Base-by-base conservation (phyloP, 345 rosid genomes). In the Brassica juncea region DNA sequence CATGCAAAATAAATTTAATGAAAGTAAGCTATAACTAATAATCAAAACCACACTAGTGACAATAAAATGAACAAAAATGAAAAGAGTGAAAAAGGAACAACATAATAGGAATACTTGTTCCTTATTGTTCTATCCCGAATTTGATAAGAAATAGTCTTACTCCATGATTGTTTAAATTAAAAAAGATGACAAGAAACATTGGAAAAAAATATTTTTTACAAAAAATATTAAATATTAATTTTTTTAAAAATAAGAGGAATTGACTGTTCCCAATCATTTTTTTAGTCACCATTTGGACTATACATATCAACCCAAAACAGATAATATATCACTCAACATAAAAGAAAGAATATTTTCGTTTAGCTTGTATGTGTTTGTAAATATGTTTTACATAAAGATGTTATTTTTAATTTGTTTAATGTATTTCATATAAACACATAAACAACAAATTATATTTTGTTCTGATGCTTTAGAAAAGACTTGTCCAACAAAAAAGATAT, bases 391-490 rank as follows among this genome's bases (percentile, higher is more conserved):
- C 1, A 19, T 1, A 66, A 66, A 35, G 6, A 35, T 8, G 6
- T 68, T 49, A 3, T 49, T n/a, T 15, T 8, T 28, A 23, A 8
- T 8, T 3, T 27, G 16, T 9, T 31, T 6, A n/a, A 28, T 19
- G 19, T 21, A 59, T 19, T 30, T 30, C 6, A 16, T 76, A 0
- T 31, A 70, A 25, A 66, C 57, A 55, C 21, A 42, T 27, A 63
- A 52, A 37, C 80, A 49, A 25, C 44, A 63, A 70, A 21, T 23
- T 7, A 55, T 77, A 70, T 77, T 47, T 77, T 77, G 70, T 62
- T 70, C 71, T 52, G 37, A 77, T 70, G 64, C 80, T 31, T 28
- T 58, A 58, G 34, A 37, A 59, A 7, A 9, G 15, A 31, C 68
- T 63, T 12, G 19, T 9, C 23, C 44, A 64, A n/a, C 5, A 31